These are phyloP conservation scores for Colletotrichum musae DNA, from an alignment of 2,329 filamentous ascomycete species.

Conservation along the genomic window DNA sequence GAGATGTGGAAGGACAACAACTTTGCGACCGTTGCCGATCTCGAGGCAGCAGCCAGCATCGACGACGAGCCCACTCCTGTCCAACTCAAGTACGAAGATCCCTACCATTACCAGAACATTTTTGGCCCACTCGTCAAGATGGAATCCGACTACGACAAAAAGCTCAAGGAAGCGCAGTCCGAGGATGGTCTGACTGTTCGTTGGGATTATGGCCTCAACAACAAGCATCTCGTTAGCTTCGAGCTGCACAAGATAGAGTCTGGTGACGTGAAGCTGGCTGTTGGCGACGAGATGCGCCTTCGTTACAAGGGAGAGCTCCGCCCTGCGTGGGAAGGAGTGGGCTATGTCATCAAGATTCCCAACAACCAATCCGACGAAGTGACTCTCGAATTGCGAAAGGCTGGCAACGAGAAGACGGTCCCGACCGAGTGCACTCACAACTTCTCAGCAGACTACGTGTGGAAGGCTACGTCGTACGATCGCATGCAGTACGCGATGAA, in stretches of 20 bases:
- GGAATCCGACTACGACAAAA: slow-evolving; percentile 98
- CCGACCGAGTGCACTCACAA: slow-evolving; percentile 97
- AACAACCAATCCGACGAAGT: slow-evolving; percentile 99
- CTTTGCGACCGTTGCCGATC: slow-evolving; percentile 87
- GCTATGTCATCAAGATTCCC: slow-evolving; percentile 99
- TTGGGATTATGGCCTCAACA: slow-evolving; percentile 96
- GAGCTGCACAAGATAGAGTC: slow-evolving; percentile 97
- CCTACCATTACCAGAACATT: slow-evolving; percentile 98
- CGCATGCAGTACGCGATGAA: slow-evolving; percentile 99
- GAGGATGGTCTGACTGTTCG: slow-evolving; percentile 95
- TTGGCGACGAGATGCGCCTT: slow-evolving; percentile 98
- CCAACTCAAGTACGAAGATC: slow-evolving; percentile 93
- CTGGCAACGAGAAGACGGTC: slow-evolving; percentile 95
- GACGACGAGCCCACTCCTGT: slow-evolving; percentile 97
- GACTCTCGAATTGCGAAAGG: slow-evolving; percentile 92
- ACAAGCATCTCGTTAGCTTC: slow-evolving; percentile 96
- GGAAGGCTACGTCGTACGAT: slow-evolving; percentile 99
- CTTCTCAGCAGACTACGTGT: slow-evolving; percentile 98
- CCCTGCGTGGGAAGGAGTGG: slow-evolving; percentile 95
- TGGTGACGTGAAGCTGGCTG: slow-evolving; percentile 96
- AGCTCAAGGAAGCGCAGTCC: slow-evolving; percentile 97
- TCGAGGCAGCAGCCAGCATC: slow-evolving; percentile 91
- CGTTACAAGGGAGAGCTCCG: slow-evolving; percentile 96
- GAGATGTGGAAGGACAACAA: slow-evolving; percentile 99
- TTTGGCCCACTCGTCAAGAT: slow-evolving; percentile 99